A percentile compares a stretch with the other conserved stretches of the same genome.
These are phyloP conservation scores for Fusarium goolgardi DNA, from an alignment of 2,329 filamentous ascomycete genomes.

Conservation along the genomic window DNA sequence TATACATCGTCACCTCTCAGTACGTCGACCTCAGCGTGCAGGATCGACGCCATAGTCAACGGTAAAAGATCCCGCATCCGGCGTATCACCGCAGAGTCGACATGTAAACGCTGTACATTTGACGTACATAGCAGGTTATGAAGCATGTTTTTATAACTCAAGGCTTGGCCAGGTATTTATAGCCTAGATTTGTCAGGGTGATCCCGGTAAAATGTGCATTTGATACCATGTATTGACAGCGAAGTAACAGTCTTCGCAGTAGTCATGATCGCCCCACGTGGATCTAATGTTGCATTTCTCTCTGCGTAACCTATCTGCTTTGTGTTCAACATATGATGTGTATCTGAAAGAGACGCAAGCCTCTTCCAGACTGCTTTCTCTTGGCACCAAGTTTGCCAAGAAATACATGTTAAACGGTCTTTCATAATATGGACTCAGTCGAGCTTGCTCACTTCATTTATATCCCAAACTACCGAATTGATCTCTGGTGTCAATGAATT, in stretches of 20 bases:
- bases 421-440: no score
- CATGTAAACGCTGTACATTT: neutral
- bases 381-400: no score
- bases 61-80: neutral
- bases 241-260: neutral
- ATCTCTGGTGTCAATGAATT: no score
- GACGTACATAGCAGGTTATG: fast-evolving
- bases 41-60: neutral
- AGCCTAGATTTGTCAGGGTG: neutral
- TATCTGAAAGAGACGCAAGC: no score
- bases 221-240: neutral
- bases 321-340: no score
- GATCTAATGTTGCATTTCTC: no score
- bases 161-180: neutral
- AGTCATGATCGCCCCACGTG: no score
- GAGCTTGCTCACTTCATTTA: no score
- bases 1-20: neutral
- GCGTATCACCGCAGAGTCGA: fast-evolving
- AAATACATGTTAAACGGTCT: no score
- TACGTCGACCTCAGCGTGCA: neutral
- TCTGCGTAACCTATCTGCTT: no score
- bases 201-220: neutral
- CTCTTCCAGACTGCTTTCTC: no score
- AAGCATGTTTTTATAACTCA: neutral
- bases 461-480: no score